Percentiles rank a stretch among this genome's conserved stretches.
Evolutionary conservation across 768 basidiomycete genomes (phyloP).

Genomic region (Pisolithus orientalis): DNA sequence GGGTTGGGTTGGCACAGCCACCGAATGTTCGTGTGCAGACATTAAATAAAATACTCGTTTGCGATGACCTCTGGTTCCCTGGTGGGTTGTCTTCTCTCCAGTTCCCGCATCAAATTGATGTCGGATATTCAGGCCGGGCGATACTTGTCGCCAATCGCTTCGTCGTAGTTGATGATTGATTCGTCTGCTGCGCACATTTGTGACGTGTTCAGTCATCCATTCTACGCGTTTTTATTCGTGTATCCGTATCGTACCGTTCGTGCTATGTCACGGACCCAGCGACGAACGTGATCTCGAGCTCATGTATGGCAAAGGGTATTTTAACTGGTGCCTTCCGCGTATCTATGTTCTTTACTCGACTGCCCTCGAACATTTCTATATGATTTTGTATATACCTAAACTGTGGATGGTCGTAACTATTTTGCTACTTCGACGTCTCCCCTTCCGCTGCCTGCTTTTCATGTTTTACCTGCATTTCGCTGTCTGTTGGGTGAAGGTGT

Average conservation of each 20-base stretch:
- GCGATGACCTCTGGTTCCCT: constrained; percentile 15
- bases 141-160: constrained; percentile 32
- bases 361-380: background rate
- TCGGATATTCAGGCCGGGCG: constrained; percentile 21
- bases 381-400: background rate
- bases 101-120: background rate
- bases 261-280: constrained; percentile 46
- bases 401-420: background rate
- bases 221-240: constrained; percentile 41
- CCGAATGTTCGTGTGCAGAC: constrained; percentile 57
- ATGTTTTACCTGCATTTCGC: too few relatives aligned
- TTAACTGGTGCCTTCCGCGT: background rate
- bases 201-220: constrained; percentile 25
- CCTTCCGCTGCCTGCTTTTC: too few relatives aligned
- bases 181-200: constrained; percentile 27
- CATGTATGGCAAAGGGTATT: constrained; percentile 13
- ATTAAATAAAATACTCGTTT: constrained; percentile 45
- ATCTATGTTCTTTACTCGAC: constrained; percentile 4
- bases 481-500: background rate
- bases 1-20: constrained; percentile 50
- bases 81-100: background rate
- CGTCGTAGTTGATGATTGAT: constrained; percentile 34
- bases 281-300: constrained; percentile 62
- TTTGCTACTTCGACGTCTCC: background rate
- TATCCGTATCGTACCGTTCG: constrained; percentile 63